phyloP scores from a whole-genome alignment of 2,329 filamentous ascomycete genomes.

The Colletotrichum sp. region DNA sequence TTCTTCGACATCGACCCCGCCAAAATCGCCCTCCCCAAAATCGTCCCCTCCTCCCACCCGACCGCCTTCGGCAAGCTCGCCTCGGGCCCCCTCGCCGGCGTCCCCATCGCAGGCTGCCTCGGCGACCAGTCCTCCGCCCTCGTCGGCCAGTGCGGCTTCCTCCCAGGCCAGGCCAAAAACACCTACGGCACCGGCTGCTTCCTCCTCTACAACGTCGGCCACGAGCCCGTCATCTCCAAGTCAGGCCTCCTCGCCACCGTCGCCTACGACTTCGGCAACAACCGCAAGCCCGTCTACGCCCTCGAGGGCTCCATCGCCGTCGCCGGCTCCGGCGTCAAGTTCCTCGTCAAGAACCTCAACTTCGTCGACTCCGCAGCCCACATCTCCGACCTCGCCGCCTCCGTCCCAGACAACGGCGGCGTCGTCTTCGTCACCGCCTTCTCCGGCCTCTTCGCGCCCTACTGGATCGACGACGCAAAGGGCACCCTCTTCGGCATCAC shows the following conservation, averaged over 20 bases:
- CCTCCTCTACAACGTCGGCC: slow-evolving; percentile 86
- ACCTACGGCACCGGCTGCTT: slow-evolving; percentile 93
- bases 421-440: slow-evolving; percentile 90
- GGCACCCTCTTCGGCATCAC: slow-evolving; percentile 89
- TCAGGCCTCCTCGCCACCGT: slow-evolving; percentile 86
- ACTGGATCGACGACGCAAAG: slow-evolving; percentile 93
- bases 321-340: slow-evolving; percentile 81
- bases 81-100: slow-evolving; percentile 69
- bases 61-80: slow-evolving; percentile 74
- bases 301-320: slow-evolving; percentile 86
- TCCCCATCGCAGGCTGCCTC: slow-evolving; percentile 81
- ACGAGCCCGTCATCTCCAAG: slow-evolving; percentile 83
- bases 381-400: slow-evolving; percentile 56
- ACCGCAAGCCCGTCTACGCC: slow-evolving; percentile 71
- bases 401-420: slow-evolving; percentile 75
- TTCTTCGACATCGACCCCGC: slow-evolving; percentile 76
- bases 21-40: slow-evolving; percentile 80
- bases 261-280: slow-evolving; percentile 78
- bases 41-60: slow-evolving; percentile 79
- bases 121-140: slow-evolving; percentile 88
- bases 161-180: slow-evolving; percentile 84
- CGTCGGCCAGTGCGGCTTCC: slow-evolving; percentile 86
- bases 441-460: slow-evolving; percentile 87
- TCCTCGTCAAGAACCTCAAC: slow-evolving; percentile 68
- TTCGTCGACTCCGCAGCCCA: slow-evolving; percentile 58